Base-by-base conservation (phyloP, 495 filamentous ascomycete species). In the Diplogelasinospora grovesii region DNA sequence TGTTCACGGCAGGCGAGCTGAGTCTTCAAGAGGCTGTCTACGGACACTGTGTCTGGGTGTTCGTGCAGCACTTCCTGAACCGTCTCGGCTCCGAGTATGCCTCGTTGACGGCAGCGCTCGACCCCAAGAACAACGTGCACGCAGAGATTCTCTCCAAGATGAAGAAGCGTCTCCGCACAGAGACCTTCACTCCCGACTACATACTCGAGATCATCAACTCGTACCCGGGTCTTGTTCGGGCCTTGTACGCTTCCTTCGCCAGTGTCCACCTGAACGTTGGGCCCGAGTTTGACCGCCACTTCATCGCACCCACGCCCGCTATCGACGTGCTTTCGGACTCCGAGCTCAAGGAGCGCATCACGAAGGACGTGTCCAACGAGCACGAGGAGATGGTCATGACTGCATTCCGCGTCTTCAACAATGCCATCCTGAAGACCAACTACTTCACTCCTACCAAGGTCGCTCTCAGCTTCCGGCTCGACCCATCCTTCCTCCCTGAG, bases 371-470 rank as follows among this genome's bases (percentile, higher is more conserved):
- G 3, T 73, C 73, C 37, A 96, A 96, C 54, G 92, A 98, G 69
- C 89, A 98, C 64, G 86, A 97, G 52, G 85, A 89, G 64, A 93
- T 95, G 81, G 92, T 98, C 45, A 93, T 97, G 89, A 85, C 74
- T 13, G 85, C 88, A n/a, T 96, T 98, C 77, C 80, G 86, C 39
- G 78, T 90, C 31, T 98, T 98, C 74, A 97, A 97, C 68, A 75
- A 74, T 35, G 75, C 81, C 30, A 78, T 95, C 23, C 70, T 97
- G 49, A 97, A 96, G 76, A 97, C 92, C 46, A 98, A 98, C 70
- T 98, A 95, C 71, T 98, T 94, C 74, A 98, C 92, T 0, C 92
- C 92, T 0, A 98, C 92, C 41, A 98, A 98, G 71, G 90, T 98
- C 20, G 92, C 93, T 10, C 75, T 98, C 46, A 95, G 89, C 68